Conservation (phyloP, 2,329 filamentous ascomycete genomes). For the Phyllosticta citriasiana region DNA sequence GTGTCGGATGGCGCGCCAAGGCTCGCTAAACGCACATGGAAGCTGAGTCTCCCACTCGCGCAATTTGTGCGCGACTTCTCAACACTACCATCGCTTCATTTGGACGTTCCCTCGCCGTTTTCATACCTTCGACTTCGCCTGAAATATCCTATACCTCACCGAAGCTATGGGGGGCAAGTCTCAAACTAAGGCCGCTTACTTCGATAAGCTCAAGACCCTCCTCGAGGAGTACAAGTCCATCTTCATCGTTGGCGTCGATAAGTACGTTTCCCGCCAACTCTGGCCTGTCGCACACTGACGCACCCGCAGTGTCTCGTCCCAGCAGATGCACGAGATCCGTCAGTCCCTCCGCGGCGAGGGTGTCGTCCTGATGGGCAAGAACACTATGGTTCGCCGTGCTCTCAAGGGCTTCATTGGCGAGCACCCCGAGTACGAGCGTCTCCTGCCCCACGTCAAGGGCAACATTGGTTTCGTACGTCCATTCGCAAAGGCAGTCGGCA, state of each 20-base stretch:
- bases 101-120: slow-evolving; percentile 10
- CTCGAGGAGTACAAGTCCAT: slow-evolving; percentile 94
- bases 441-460: slow-evolving; percentile 88
- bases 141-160: slow-evolving; percentile 94
- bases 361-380: slow-evolving; percentile 99
- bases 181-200: slow-evolving; percentile 90
- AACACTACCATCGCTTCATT: slow-evolving; percentile 2
- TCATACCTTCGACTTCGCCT: slow-evolving; percentile 42
- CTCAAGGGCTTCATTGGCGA: slow-evolving; percentile 89
- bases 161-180: slow-evolving; percentile 99
- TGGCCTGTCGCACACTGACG: neutral
- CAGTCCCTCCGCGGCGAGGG: slow-evolving; percentile 78
- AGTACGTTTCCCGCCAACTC: neutral
- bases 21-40: neutral
- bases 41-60: neutral
- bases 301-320: slow-evolving; percentile 99
- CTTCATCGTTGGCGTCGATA: slow-evolving; percentile 72
- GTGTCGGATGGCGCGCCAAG: neutral
- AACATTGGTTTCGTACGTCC: slow-evolving; percentile 15
- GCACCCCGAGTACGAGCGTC: slow-evolving; percentile 93
- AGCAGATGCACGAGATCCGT: slow-evolving; percentile 99
- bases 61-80: slow-evolving; percentile 10
- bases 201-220: slow-evolving; percentile 98
- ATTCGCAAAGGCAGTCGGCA: neutral
- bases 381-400: slow-evolving; percentile 99